Conservation (phyloP, 352 stramenopile genomes). For the Phytophthora capsici region DNA sequence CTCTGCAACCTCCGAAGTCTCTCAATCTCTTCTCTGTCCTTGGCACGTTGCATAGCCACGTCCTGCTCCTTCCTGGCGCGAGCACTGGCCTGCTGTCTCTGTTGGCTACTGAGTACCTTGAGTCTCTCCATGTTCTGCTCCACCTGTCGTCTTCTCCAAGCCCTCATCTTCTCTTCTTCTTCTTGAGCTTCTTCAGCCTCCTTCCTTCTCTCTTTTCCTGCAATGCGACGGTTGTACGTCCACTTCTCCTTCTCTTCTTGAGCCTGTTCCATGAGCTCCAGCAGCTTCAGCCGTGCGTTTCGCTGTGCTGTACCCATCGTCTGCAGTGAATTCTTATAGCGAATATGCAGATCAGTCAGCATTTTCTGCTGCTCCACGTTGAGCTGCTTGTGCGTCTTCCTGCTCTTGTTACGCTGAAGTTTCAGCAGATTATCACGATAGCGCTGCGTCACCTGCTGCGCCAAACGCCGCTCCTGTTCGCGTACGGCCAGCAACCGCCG, state of each 20-base stretch:
- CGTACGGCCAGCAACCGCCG: conserved; percentile 65
- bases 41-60: conserved; percentile 26
- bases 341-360: conserved; percentile 53
- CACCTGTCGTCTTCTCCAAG: conserved; percentile 40
- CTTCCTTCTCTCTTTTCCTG: conserved; percentile 37
- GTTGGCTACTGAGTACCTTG: conserved; percentile 44
- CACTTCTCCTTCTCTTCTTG: conserved; percentile 66
- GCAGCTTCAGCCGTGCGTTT: conserved; percentile 60
- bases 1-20: conserved; percentile 29
- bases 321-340: conserved; percentile 68
- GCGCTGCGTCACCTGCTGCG: conserved; percentile 72
- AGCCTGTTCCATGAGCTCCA: conserved; percentile 58
- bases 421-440: conserved; percentile 71
- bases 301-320: conserved; percentile 68
- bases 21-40: conserved; percentile 38
- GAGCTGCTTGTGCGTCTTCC: conserved; percentile 33
- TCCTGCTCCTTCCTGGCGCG: conserved; percentile 49
- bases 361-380: conserved; percentile 42
- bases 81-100: conserved; percentile 50
- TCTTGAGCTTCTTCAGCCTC: conserved; percentile 42
- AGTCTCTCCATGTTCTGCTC: conserved; percentile 57
- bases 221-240: conserved; percentile 43
- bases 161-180: conserved; percentile 31
- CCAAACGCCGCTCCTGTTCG: conserved; percentile 60
- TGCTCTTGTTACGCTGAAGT: conserved; percentile 50